Evolutionary conservation across 306 rosid genomes (phyloP), one percentile per base, ranked within the genome.

Genomic region (Acacia crassicarpa): DNA sequence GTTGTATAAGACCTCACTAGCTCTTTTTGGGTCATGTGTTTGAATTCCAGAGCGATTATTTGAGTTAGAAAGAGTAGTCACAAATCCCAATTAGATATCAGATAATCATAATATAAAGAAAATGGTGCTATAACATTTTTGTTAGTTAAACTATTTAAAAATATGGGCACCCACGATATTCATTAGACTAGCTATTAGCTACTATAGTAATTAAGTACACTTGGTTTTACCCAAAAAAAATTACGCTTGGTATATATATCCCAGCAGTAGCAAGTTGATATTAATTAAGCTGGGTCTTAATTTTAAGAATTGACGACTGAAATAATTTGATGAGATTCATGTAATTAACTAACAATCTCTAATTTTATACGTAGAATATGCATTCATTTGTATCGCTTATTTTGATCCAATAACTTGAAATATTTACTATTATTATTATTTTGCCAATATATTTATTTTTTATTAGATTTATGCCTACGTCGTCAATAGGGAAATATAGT

Each of bases 1-100:
- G 1, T 1, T 1, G 8, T 38, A 1, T 38, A 38, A 38, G 41
- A 1, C 0, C 0, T 0, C 1, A 0, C 6, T 38, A 35, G 0
- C 4, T 35, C 0, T 0, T 35, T 5, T 5, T 38, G 0, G 5
- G 1, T 38, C 1, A 38, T 0, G 1, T 5, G 0, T 38, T 38
- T 6, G 1, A 5, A 38, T 38, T 6, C 8, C 0, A 38, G 0
- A 38, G 8, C 1, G 6, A 0, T 38, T 1, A 38, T 6, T 38
- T 38, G 38, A 33, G 5, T 33, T 4, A 0, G 0, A 6, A 33
- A 6, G 5, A 4, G 0, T 6, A 38, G 6, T 1, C 1, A 38
- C 1, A 0, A 38, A 5, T 0, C 41, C 0, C 1, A 38, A 38
- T 0, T 7, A 35, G 40, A 35, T 35, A 4, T 35, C 0, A 27